Conservation (phyloP, 2,329 filamentous ascomycete genomes). For the Fusarium brachygibbosum region DNA sequence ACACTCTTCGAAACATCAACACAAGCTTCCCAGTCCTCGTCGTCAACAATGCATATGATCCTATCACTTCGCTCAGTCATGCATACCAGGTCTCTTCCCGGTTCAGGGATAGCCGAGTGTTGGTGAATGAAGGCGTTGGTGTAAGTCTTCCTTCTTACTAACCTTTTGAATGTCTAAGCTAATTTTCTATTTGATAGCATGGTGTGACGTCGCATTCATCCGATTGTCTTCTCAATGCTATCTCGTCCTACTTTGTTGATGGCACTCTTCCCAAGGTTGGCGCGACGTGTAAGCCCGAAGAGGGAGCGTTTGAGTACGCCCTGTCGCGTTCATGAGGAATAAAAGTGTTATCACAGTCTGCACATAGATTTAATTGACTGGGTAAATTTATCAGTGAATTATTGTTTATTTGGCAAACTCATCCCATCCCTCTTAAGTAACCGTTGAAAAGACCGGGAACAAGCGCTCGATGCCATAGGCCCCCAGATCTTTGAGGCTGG, state of each 20-base stretch:
- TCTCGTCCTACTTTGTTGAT: constrained; percentile 26
- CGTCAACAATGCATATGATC: constrained; percentile 42
- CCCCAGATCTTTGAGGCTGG: no score
- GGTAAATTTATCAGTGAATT: background rate
- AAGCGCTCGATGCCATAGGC: no score
- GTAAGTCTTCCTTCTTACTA: constrained; percentile 18
- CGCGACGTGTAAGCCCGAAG: constrained; percentile 24
- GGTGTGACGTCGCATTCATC: constrained; percentile 35
- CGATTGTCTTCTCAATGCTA: constrained; percentile 19
- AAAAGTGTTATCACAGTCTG: accelerated
- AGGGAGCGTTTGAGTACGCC: constrained; percentile 28
- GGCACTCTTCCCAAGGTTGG: constrained; percentile 23
- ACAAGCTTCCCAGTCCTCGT: constrained; percentile 39
- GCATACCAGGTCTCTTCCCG: constrained; percentile 37
- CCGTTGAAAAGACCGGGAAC: no score
- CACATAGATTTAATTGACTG: background rate
- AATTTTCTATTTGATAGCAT: constrained; percentile 1
- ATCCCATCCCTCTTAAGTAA: no score
- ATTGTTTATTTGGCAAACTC: no score
- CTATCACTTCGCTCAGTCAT: constrained; percentile 29
- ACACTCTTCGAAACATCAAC: constrained; percentile 35
- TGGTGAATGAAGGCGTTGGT: constrained; percentile 42
- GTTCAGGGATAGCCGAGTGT: constrained; percentile 35
- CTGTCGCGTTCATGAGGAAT: background rate
- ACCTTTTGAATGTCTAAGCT: background rate